These are phyloP conservation scores for Cystoderma amianthinum DNA, from an alignment of 768 basidiomycete genomes.

Conservation along the genomic window DNA sequence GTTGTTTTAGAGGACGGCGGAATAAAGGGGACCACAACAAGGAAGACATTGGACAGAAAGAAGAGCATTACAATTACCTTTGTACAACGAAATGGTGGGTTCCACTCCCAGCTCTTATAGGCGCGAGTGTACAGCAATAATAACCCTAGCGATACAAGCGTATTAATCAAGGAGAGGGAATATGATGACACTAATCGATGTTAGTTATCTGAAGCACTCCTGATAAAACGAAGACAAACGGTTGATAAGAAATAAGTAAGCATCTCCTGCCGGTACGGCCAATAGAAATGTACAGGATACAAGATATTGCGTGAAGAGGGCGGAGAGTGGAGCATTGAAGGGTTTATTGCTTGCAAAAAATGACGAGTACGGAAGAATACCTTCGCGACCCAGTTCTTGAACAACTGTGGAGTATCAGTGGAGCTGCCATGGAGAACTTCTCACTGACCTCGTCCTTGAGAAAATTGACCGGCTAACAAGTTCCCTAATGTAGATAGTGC, in stretches of 20 bases:
- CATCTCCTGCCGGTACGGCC: slow-evolving; percentile 63
- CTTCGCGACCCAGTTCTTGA: slow-evolving; percentile 70
- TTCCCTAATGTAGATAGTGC: slow-evolving; percentile 63
- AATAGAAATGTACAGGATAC: slow-evolving; percentile 49
- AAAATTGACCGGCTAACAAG: slow-evolving; percentile 54
- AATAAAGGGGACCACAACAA: slow-evolving; percentile 54
- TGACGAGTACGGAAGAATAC: slow-evolving; percentile 55
- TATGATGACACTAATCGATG: slow-evolving; percentile 47
- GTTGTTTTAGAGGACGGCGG: slow-evolving; percentile 48
- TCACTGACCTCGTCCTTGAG: slow-evolving; percentile 53
- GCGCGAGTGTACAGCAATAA: slow-evolving; percentile 48
- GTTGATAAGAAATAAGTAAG: slow-evolving; percentile 65
- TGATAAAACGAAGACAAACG: slow-evolving; percentile 26
- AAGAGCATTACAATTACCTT: slow-evolving; percentile 43
- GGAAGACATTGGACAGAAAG: slow-evolving; percentile 59
- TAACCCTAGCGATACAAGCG: slow-evolving; percentile 53
- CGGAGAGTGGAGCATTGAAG: slow-evolving; percentile 59
- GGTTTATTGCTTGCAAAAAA: slow-evolving; percentile 71
- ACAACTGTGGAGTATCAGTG: slow-evolving; percentile 34
- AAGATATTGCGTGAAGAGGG: slow-evolving; percentile 55
- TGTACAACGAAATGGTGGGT: slow-evolving; percentile 58
- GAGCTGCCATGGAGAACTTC: background rate
- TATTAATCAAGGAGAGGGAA: slow-evolving; percentile 50
- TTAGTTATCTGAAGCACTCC: background rate
- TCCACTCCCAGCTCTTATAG: slow-evolving; percentile 43